These are phyloP conservation scores for Aureobasidium melanogenum DNA, from an alignment of 2,329 filamentous ascomycete species.

Conservation along the genomic window DNA sequence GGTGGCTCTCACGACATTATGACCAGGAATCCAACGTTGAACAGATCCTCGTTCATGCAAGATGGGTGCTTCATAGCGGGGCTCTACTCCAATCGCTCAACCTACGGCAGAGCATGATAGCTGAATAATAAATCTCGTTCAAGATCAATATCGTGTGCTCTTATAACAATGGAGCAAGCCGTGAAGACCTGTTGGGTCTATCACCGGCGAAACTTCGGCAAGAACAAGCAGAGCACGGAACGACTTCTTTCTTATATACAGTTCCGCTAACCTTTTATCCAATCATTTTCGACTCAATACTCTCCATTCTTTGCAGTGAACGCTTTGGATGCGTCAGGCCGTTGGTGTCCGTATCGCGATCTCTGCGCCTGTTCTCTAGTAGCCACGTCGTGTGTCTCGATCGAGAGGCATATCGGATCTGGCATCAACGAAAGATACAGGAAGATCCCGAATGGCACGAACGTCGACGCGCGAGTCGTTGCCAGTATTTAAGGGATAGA, in stretches of 20 bases:
- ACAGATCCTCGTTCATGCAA: not conserved
- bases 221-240: too few species aligned
- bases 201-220: not conserved
- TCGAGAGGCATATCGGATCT: not conserved
- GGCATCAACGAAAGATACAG: not conserved
- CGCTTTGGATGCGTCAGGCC: too few species aligned
- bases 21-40: not conserved
- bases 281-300: not conserved
- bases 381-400: too few species aligned
- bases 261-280: not conserved
- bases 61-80: not conserved
- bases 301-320: not conserved
- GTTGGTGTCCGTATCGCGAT: not conserved
- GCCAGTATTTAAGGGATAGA: not conserved
- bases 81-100: not conserved
- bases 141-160: not conserved
- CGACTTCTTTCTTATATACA: too few species aligned
- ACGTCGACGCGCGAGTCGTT: not conserved
- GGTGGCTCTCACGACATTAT: slow-evolving; percentile 2
- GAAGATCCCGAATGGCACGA: not conserved
- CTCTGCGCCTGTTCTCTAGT: not conserved
- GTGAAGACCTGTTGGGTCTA: not conserved
- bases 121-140: not conserved
- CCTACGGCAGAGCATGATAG: not conserved
- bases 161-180: not conserved